phyloP scores from a whole-genome alignment of 441 rosid species.

The Aleurites moluccanus region DNA sequence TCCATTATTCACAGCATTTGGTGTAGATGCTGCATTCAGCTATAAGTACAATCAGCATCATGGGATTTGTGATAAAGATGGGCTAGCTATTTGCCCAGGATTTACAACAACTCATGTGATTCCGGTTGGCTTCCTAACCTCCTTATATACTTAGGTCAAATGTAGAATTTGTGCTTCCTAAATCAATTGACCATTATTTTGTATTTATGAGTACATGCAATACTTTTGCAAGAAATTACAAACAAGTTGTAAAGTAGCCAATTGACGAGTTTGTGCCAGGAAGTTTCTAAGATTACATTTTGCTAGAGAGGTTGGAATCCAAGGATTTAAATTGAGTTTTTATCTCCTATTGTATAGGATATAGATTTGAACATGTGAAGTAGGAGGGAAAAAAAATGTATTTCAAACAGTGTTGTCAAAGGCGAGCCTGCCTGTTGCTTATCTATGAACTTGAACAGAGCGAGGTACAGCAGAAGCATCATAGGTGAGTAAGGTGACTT shows the following conservation, averaged over 20 bases:
- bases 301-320: background rate
- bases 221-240: background rate
- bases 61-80: constrained; percentile 75
- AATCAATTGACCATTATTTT: constrained; percentile 5
- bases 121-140: constrained; percentile 51
- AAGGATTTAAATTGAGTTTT: background rate
- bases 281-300: background rate
- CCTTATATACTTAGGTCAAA: constrained; percentile 4
- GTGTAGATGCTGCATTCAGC: constrained; percentile 95
- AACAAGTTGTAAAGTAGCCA: background rate
- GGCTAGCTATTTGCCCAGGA: constrained; percentile 84
- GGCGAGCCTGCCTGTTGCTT: background rate
- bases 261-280: background rate
- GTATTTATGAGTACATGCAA: background rate
- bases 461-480: background rate
- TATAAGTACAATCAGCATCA: constrained; percentile 80
- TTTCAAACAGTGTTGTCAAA: background rate
- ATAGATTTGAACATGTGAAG: background rate
- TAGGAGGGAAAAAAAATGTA: background rate
- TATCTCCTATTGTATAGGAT: background rate
- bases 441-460: background rate
- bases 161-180: background rate
- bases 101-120: constrained; percentile 81
- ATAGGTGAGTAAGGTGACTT: background rate
- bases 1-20: constrained; percentile 61